Conservation (phyloP, 768 basidiomycete genomes). For the Grammothele lineata region DNA sequence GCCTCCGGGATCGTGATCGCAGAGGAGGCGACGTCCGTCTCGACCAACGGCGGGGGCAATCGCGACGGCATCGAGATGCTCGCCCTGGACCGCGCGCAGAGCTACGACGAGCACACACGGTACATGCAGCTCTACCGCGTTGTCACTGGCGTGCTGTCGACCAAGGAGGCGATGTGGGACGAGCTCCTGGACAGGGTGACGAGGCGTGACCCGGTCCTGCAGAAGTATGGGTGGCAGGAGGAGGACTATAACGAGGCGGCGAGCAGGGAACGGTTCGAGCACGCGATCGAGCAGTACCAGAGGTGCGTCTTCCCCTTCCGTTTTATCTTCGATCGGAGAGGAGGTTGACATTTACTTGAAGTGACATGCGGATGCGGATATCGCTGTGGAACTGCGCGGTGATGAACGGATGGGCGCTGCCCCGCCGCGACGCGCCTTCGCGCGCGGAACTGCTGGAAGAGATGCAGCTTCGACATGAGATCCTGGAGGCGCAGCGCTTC, state of each 20-base stretch:
- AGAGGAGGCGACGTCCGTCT: slow-evolving; percentile 17
- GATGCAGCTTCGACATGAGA: slow-evolving; percentile 24
- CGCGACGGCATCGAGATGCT: slow-evolving; percentile 12
- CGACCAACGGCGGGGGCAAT: slow-evolving; percentile 6
- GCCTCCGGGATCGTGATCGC: slow-evolving; percentile 1
- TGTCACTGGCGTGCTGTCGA: slow-evolving; percentile 19
- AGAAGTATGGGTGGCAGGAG: slow-evolving; percentile 20
- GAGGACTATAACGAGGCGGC: slow-evolving; percentile 16
- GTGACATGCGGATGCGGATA: slow-evolving; percentile 25
- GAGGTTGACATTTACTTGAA: background rate
- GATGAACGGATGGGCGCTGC: slow-evolving; percentile 23
- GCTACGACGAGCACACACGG: slow-evolving; percentile 18
- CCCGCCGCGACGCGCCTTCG: slow-evolving; percentile 21
- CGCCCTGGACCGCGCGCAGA: slow-evolving; percentile 10
- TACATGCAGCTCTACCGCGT: slow-evolving; percentile 25
- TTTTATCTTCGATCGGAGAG: background rate
- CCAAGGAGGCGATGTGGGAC: slow-evolving; percentile 30
- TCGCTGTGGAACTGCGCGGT: slow-evolving; percentile 24
- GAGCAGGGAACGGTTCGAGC: slow-evolving; percentile 21
- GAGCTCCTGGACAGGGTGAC: slow-evolving; percentile 20
- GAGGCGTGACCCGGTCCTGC: slow-evolving; percentile 8
- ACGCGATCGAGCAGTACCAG: slow-evolving; percentile 21
- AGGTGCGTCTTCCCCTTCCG: slow-evolving; percentile 12
- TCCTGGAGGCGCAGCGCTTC: slow-evolving; percentile 18
- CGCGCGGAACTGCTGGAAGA: slow-evolving; percentile 23